Base-by-base conservation (phyloP, 352 stramenopile genomes). In the Pythium apleroticum region DNA sequence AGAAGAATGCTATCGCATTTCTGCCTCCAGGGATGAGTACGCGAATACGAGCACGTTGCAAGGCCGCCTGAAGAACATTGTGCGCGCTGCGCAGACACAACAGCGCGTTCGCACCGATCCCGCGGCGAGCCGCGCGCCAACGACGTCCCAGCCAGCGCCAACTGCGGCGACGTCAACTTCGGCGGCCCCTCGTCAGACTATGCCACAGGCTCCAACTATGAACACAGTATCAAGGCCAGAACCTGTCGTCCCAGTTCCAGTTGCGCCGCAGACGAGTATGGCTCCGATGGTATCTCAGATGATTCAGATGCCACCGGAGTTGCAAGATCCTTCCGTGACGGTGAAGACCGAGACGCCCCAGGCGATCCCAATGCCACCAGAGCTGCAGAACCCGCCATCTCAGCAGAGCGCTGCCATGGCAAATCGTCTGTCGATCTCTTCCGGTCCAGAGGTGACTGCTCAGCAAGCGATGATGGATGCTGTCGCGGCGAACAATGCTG, bases 21-120 rank as follows among this genome's bases (percentile, higher is more conserved):
- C 97, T 73, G 43, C 77, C 37, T 77, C 88, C 52, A 61, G 97
- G 56, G 93, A 98, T 53, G 95, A 98, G 50, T 99, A 99, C 65
- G 96, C 96, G 49, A 97, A 99, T 76, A 93, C 85, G 17, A 84
- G 72, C 28, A 99, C 96, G 19, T 70, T 99, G 19, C 98, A 99
- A 67, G 87, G 93, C 53, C 84, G 97, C 6, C 75, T 99, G 61
- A 97, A 99, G 63, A 94, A 91, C 60, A 91, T 99, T 28, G 97
- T 98, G 9, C 83, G 84, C n/a, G 82, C 74, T 35, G 81, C 81
- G 1, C 82, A 95, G 60, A 86, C 74, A 2, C 77, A 90, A 39
- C 84, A 90, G 33, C 77, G 82, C 24, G 75, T 58, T 52, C 69
- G 84, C 1, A 58, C 59, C 20, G 37, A 28, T 7, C 30, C 63